Conservation (phyloP, 208 protist species). For the Trichomonas gallinae region DNA sequence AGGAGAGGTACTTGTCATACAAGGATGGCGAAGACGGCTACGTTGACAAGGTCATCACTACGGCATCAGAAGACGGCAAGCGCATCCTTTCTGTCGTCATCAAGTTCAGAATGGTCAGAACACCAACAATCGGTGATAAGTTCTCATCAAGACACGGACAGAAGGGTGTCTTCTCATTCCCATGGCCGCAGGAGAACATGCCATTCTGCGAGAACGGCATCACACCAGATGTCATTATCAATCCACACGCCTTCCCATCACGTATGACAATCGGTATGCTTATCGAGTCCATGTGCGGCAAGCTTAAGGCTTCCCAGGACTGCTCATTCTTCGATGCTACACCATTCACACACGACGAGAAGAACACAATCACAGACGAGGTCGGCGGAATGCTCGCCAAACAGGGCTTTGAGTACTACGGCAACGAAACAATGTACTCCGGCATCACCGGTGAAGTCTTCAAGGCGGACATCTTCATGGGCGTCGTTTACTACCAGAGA, state of each 20-base stretch:
- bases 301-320: conserved; percentile 26
- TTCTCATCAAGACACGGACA: conserved; percentile 97
- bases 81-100: conserved; percentile 39
- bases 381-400: conserved; percentile 60
- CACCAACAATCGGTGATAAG: conserved; percentile 97
- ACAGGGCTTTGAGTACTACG: conserved; percentile 36
- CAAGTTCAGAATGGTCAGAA: conserved; percentile 72
- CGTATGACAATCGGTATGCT: conserved; percentile 98
- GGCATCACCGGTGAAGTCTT: conserved; percentile 75
- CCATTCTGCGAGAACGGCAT: conserved; percentile 69
- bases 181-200: conserved; percentile 64
- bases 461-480: conserved; percentile 44
- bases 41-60: conserved; percentile 65
- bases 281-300: conserved; percentile 50
- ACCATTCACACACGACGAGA: conserved; percentile 61
- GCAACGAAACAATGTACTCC: conserved; percentile 57
- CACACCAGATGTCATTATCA: conserved; percentile 98
- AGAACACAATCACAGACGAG: conserved; percentile 60
- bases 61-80: conserved; percentile 34
- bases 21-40: conserved; percentile 66
- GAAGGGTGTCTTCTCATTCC: conserved; percentile 87
- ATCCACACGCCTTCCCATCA: conserved; percentile 99
- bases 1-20: conserved; percentile 61
- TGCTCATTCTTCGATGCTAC: conserved; percentile 67
- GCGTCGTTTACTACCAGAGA: conserved; percentile 95